phyloP scores from a whole-genome alignment of 2,329 filamentous ascomycete genomes.

The Epichloe sibirici region DNA sequence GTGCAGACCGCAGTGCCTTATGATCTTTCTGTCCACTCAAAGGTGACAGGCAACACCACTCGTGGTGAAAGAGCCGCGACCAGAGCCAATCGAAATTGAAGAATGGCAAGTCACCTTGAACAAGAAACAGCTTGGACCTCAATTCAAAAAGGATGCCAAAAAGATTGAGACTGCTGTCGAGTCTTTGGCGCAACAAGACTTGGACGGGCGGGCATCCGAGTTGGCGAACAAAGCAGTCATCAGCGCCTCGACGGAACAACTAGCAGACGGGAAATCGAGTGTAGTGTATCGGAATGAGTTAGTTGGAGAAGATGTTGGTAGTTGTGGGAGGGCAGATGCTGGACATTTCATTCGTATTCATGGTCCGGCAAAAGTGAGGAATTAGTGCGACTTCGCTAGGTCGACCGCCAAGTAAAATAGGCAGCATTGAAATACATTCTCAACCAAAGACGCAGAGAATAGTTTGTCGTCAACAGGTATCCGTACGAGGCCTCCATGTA shows the following conservation, averaged over 20 bases:
- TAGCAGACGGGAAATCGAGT: constrained; percentile 7
- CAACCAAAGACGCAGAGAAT: too few relatives aligned
- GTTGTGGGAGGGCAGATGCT: too few relatives aligned
- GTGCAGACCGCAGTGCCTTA: constrained; percentile 58
- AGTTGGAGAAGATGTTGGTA: too few relatives aligned
- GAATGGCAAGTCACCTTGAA: constrained; percentile 52
- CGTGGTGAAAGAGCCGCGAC: constrained; percentile 42
- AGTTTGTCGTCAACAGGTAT: too few relatives aligned
- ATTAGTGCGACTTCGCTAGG: too few relatives aligned
- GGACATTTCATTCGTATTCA: too few relatives aligned
- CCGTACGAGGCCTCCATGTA: not conserved
- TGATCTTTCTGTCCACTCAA: constrained; percentile 52
- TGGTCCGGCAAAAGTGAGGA: too few relatives aligned
- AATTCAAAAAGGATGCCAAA: constrained; percentile 56
- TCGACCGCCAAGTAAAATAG: too few relatives aligned
- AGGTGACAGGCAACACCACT: constrained; percentile 51
- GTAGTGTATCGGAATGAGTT: not conserved
- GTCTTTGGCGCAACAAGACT: constrained; percentile 45
- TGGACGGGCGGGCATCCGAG: constrained; percentile 38
- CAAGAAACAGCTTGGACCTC: constrained; percentile 57
- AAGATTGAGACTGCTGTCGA: constrained; percentile 51
- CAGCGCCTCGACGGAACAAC: constrained; percentile 3
- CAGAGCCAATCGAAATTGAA: constrained; percentile 48
- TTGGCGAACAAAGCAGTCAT: constrained; percentile 7
- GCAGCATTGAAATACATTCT: too few relatives aligned